Evolutionary conservation across 805 yeast genomes (phyloP).

Genomic region (Kregervanrija fluxuum): DNA sequence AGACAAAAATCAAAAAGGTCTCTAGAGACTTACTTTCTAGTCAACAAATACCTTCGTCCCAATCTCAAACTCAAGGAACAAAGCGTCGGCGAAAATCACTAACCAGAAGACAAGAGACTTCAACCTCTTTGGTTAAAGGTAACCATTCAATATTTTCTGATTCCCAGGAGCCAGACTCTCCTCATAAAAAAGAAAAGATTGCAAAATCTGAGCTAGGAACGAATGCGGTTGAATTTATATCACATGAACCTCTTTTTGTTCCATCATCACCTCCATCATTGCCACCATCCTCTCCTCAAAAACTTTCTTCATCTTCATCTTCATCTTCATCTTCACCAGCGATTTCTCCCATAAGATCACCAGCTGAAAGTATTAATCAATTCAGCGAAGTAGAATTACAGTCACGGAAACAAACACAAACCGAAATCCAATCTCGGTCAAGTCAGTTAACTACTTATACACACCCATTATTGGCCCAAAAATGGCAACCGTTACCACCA

Average conservation of each 20-base stretch:
- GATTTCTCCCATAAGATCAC: too few relatives aligned
- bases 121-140: conserved; percentile 6
- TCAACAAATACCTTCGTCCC: conserved; percentile 6
- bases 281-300: too few relatives aligned
- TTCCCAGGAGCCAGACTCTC: background rate
- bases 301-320: too few relatives aligned
- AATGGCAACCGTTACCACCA: conserved; percentile 6
- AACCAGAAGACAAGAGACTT: conserved; percentile 1
- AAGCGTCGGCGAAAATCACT: conserved; percentile 1
- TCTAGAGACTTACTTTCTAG: conserved; percentile 5
- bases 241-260: too few relatives aligned
- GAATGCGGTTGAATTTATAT: background rate
- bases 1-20: conserved; percentile 5
- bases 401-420: background rate
- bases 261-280: too few relatives aligned
- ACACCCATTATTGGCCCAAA: conserved; percentile 4
- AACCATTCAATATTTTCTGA: conserved; percentile 10
- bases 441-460: conserved; percentile 3
- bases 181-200: background rate
- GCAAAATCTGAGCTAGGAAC: background rate
- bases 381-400: background rate
- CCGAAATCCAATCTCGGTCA: background rate
- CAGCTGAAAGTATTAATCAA: too few relatives aligned
- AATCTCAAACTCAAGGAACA: background rate
- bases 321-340: too few relatives aligned